These are phyloP conservation scores for Tylopilus felleus DNA, from an alignment of 768 basidiomycete genomes.

Conservation along the genomic window DNA sequence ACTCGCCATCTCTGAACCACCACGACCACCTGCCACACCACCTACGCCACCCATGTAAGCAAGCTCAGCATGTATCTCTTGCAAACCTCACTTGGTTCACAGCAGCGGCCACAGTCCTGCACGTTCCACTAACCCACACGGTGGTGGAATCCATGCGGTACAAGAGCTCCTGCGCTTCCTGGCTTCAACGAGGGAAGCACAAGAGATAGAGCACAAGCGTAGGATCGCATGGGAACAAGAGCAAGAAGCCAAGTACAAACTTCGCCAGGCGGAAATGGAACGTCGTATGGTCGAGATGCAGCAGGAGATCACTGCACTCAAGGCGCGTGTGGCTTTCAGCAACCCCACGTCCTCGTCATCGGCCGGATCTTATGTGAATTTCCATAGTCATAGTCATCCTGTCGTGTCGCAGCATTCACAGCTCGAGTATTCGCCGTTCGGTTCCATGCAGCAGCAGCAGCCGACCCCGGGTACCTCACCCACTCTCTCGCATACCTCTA, in stretches of 20 bases:
- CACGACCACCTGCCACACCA: constrained; percentile 23
- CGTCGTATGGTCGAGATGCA: constrained; percentile 52
- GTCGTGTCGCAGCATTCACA: constrained; percentile 7
- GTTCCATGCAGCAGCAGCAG: constrained; percentile 24
- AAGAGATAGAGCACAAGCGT: constrained; percentile 58
- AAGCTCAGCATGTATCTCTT: background rate
- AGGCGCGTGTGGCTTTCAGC: constrained; percentile 36
- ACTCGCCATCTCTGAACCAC: constrained; percentile 49
- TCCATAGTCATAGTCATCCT: background rate
- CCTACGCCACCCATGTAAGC: constrained; percentile 40
- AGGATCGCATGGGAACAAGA: constrained; percentile 67
- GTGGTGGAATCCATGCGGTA: constrained; percentile 43
- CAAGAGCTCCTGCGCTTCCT: constrained; percentile 61
- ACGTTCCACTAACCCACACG: constrained; percentile 29
- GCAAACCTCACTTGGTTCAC: background rate
- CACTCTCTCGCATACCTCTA: constrained; percentile 27
- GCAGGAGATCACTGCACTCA: constrained; percentile 48
- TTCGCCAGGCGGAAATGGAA: constrained; percentile 59
- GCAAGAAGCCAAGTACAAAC: constrained; percentile 56
- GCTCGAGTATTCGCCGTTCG: constrained; percentile 2
- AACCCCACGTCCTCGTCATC: constrained; percentile 7
- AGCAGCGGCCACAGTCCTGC: constrained; percentile 9
- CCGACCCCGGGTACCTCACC: constrained; percentile 31
- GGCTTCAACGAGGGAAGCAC: constrained; percentile 53
- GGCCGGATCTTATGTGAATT: background rate